phyloP scores from a whole-genome alignment of 2,329 filamentous ascomycete genomes.

The Fusarium albidum region DNA sequence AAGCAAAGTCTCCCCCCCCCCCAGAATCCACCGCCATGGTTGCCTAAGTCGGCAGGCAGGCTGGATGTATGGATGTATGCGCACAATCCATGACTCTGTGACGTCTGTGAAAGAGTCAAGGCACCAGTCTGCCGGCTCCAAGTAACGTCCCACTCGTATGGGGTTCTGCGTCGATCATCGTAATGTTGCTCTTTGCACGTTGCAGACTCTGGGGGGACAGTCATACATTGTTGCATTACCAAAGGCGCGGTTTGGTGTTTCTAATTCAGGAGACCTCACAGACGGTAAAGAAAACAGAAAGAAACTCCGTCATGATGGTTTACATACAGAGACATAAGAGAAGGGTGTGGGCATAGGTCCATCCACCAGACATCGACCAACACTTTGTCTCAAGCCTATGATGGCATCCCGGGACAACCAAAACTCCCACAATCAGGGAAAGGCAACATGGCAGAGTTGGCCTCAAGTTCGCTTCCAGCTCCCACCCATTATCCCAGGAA shows the following conservation, averaged over 20 bases:
- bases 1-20: no score
- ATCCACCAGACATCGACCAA: background rate
- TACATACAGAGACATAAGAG: constrained; percentile 21
- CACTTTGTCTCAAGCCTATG: background rate
- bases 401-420: constrained; percentile 14
- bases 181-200: background rate
- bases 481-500: constrained; percentile 19
- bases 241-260: background rate
- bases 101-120: no score
- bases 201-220: background rate
- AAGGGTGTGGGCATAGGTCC: constrained; percentile 4
- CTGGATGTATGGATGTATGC: background rate
- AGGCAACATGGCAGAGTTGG: background rate
- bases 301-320: constrained; percentile 3
- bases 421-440: background rate
- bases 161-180: background rate
- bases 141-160: no score
- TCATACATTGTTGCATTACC: background rate
- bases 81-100: no score
- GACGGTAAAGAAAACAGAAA: background rate
- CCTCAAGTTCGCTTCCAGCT: constrained; percentile 18
- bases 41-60: constrained; percentile 13
- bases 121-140: no score
- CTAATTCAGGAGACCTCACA: background rate
- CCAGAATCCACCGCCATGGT: constrained; percentile 6